Evolutionary conservation across 768 basidiomycete species (phyloP).

Genomic region (Leccinum subgranulosum): DNA sequence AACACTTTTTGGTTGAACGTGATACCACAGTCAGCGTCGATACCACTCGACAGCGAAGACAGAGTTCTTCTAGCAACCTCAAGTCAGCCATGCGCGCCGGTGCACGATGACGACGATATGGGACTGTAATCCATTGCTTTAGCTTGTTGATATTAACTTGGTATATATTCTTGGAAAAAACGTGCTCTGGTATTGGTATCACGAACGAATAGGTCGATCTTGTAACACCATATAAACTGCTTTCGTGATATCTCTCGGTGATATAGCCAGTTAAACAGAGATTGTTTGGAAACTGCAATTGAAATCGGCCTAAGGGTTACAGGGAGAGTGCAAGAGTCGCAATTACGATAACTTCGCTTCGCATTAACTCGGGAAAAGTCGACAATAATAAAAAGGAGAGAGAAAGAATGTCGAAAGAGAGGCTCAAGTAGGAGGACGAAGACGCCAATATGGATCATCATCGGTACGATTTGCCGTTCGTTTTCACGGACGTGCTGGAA

Average conservation of each 20-base stretch:
- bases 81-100: conserved; percentile 36
- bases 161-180: conserved; percentile 8
- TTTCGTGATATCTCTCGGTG: conserved; percentile 6
- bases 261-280: conserved; percentile 11
- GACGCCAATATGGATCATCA: conserved; percentile 38
- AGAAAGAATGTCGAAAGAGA: conserved; percentile 17
- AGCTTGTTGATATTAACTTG: conserved; percentile 7
- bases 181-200: conserved; percentile 2
- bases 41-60: conserved; percentile 29
- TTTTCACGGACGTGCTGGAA: conserved; percentile 43
- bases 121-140: not conserved
- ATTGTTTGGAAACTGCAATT: conserved; percentile 15
- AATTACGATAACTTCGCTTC: conserved; percentile 30
- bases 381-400: conserved; percentile 21
- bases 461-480: conserved; percentile 62
- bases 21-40: conserved; percentile 30
- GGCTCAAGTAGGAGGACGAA: conserved; percentile 15
- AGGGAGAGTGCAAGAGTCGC: conserved; percentile 14
- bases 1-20: conserved; percentile 28
- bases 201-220: conserved; percentile 12
- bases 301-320: conserved; percentile 22
- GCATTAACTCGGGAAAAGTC: conserved; percentile 21
- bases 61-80: conserved; percentile 30
- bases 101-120: conserved; percentile 27
- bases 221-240: conserved; percentile 21